Conservation (phyloP, 1,284 basidiomycete genomes). For the Naganishia sp. region DNA sequence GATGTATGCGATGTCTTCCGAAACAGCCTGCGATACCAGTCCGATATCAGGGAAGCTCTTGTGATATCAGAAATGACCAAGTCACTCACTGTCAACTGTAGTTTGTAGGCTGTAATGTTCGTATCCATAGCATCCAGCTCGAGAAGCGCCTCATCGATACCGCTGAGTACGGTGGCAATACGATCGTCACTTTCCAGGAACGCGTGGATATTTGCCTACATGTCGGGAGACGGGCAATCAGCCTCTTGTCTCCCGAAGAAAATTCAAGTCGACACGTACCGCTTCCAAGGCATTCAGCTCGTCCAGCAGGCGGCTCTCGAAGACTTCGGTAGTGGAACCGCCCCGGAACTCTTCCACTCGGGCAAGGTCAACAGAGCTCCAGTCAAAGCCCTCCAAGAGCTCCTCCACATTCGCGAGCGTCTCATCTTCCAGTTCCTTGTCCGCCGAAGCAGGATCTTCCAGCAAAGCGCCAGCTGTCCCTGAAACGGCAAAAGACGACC, state of each 20-base stretch:
- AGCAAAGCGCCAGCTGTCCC: constrained; percentile 44
- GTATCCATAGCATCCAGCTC: constrained; percentile 86
- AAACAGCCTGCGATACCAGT: constrained; percentile 67
- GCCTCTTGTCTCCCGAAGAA: too few species aligned
- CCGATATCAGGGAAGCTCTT: neutral
- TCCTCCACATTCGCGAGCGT: constrained; percentile 91
- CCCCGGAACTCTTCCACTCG: constrained; percentile 39
- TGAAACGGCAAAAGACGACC: constrained; percentile 39
- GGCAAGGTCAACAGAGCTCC: constrained; percentile 53
- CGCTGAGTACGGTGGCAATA: constrained; percentile 79
- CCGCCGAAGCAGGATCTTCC: constrained; percentile 56
- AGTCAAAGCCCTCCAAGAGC: constrained; percentile 98
- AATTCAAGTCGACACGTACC: constrained; percentile 56
- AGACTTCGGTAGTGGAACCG: constrained; percentile 72
- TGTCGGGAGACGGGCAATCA: neutral
- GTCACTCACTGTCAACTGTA: constrained; percentile 79
- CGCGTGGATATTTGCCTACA: constrained; percentile 90
- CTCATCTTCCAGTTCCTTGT: constrained; percentile 72
- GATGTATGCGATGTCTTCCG: constrained; percentile 92
- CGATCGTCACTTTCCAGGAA: constrained; percentile 89
- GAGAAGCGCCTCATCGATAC: constrained; percentile 79
- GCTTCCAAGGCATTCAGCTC: constrained; percentile 88
- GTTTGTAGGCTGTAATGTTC: constrained; percentile 84
- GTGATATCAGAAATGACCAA: neutral
- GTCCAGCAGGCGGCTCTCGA: constrained; percentile 79